phyloP scores from a whole-genome alignment of 2,329 filamentous ascomycete species.

The Pyrenophora teres region DNA sequence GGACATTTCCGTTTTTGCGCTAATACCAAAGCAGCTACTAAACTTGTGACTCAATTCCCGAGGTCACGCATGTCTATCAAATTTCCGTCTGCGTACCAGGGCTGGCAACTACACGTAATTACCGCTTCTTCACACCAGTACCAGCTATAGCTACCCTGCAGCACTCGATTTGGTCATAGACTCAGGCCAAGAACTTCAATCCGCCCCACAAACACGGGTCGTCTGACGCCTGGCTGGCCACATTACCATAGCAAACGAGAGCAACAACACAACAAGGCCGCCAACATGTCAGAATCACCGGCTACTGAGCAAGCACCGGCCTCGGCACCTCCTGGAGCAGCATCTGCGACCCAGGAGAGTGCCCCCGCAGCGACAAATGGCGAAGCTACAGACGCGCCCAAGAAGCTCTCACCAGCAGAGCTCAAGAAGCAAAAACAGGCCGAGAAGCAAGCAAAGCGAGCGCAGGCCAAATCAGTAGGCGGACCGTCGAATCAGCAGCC shows the following conservation, averaged over 20 bases:
- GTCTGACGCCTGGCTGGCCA: conserved; percentile 9
- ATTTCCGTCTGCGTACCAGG: conserved; percentile 15
- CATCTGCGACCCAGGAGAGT: conserved; percentile 15
- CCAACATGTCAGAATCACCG: conserved; percentile 35
- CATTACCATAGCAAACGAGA: conserved; percentile 2
- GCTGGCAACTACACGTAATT: conserved; percentile 4
- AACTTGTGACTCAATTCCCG: conserved; percentile 25
- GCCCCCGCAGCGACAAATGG: conserved; percentile 23
- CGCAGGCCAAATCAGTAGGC: conserved; percentile 63
- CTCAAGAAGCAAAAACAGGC: conserved; percentile 88
- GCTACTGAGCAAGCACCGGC: conserved; percentile 22
- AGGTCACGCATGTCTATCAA: conserved; percentile 18
- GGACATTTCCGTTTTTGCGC: conserved; percentile 15
- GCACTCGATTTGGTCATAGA: neutral
- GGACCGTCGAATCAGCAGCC: conserved; percentile 44
- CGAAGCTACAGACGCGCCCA: conserved; percentile 35
- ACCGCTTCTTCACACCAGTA: conserved; percentile 3
- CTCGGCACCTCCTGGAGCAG: conserved; percentile 9
- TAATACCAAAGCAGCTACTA: conserved; percentile 7
- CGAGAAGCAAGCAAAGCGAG: conserved; percentile 86
- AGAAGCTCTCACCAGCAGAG: conserved; percentile 73
- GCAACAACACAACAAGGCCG: neutral
- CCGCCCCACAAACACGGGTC: conserved; percentile 15
- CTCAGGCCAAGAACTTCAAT: neutral
- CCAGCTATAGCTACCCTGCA: neutral